phyloP scores from a whole-genome alignment of 2,329 filamentous ascomycete species.

The Cladorrhinum sp. region DNA sequence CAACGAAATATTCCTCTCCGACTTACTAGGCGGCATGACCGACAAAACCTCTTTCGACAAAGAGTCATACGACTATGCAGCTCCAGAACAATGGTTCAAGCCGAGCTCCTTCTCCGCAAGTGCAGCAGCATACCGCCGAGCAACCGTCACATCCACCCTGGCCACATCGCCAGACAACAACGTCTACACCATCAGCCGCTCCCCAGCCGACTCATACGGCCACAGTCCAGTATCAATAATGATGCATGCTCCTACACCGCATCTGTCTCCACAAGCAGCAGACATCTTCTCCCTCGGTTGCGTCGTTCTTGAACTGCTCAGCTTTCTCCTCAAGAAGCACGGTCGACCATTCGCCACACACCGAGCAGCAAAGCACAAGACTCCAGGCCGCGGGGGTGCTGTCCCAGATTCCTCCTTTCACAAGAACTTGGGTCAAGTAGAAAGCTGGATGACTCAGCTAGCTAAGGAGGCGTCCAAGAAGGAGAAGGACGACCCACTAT shows the following conservation, averaged over 20 bases:
- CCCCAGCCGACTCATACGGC: constrained; percentile 23
- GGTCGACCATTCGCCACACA: constrained; percentile 63
- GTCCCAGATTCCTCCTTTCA: constrained; percentile 70
- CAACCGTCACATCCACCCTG: constrained; percentile 31
- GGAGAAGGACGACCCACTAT: constrained; percentile 47
- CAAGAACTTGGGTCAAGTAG: constrained; percentile 64
- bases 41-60: constrained; percentile 56
- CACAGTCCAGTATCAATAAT: constrained; percentile 33
- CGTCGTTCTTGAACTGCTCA: constrained; percentile 68
- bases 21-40: constrained; percentile 48
- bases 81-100: constrained; percentile 62
- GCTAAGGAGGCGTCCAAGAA: constrained; percentile 57
- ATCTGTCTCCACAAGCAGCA: constrained; percentile 54
- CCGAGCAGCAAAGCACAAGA: constrained; percentile 63
- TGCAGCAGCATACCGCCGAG: constrained; percentile 29
- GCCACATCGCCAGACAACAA: constrained; percentile 31
- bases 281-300: constrained; percentile 74
- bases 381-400: constrained; percentile 54
- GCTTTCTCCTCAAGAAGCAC: constrained; percentile 66
- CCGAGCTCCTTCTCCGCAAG: constrained; percentile 28
- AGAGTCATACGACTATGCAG: constrained; percentile 69
- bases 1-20: constrained; percentile 65
- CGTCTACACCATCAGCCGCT: constrained; percentile 36
- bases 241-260: constrained; percentile 40
- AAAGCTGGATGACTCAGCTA: constrained; percentile 63